Percentiles rank a stretch among this genome's conserved stretches.
Conservation (phyloP, 345 rosid species). For the Populus euphratica region DNA sequence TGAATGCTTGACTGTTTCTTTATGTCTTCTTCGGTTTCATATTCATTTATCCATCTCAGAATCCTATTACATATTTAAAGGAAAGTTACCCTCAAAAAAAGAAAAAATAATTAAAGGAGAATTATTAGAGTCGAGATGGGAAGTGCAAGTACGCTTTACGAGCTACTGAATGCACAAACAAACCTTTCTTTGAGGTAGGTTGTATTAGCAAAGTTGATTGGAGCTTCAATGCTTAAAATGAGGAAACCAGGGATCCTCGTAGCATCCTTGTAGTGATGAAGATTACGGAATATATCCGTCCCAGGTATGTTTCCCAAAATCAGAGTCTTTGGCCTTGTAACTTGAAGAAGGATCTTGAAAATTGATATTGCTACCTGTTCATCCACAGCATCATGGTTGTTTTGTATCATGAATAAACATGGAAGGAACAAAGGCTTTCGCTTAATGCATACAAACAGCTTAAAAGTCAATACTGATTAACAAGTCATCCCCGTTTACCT, state of each 20-base stretch:
- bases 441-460: background rate
- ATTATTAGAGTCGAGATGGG: background rate
- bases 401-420: background rate
- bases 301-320: slow-evolving; percentile 81
- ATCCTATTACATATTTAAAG: slow-evolving; percentile 34
- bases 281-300: slow-evolving; percentile 59
- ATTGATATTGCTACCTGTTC: slow-evolving; percentile 73
- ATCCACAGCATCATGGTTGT: background rate
- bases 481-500: background rate
- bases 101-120: background rate
- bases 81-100: background rate
- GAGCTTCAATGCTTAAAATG: slow-evolving; percentile 72
- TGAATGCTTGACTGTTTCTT: slow-evolving; percentile 49
- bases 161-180: background rate
- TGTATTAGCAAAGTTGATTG: slow-evolving; percentile 82
- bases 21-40: slow-evolving; percentile 48
- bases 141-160: background rate
- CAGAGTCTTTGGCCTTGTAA: slow-evolving; percentile 75
- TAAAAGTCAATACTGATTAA: background rate
- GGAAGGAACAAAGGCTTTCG: background rate
- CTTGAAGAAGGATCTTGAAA: slow-evolving; percentile 76
- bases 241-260: slow-evolving; percentile 67
- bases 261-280: slow-evolving; percentile 78
- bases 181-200: slow-evolving; percentile 87
- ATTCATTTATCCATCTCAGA: slow-evolving; percentile 83